Evolutionary conservation across 106 monocot species (phyloP).

Genomic region (Platanthera guangdongensis): DNA sequence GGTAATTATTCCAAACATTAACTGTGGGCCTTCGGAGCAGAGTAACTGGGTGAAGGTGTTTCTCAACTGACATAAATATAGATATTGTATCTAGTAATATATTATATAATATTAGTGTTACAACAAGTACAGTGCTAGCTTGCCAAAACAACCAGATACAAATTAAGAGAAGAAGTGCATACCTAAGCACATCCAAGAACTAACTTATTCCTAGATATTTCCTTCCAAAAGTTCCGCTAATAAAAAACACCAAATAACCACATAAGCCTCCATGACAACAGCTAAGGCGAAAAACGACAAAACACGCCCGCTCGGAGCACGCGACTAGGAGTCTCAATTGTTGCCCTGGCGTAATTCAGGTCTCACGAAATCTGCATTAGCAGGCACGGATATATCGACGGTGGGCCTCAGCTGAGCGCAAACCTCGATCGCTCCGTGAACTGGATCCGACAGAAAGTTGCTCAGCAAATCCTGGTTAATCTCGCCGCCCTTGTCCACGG

Average conservation of each 20-base stretch:
- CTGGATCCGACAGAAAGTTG: constrained; percentile 79
- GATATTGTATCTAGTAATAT: too few relatives aligned
- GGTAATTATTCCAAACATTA: too few relatives aligned
- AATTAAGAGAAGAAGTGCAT: too few relatives aligned
- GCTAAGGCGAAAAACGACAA: not conserved
- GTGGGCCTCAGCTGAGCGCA: constrained; percentile 90
- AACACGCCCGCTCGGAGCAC: not conserved
- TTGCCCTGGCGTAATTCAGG: constrained; percentile 52
- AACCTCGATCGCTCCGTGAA: constrained; percentile 74
- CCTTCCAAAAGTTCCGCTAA: not conserved
- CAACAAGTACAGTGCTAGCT: too few relatives aligned
- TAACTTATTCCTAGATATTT: not conserved
- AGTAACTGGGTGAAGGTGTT: too few relatives aligned
- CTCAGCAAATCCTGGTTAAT: constrained; percentile 78
- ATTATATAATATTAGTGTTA: too few relatives aligned
- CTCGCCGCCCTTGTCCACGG: constrained; percentile 48
- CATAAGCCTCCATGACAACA: not conserved
- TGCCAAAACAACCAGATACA: too few relatives aligned
- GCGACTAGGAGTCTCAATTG: not conserved
- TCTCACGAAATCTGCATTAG: constrained; percentile 79
- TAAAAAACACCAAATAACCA: not conserved
- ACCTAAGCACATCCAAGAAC: too few relatives aligned
- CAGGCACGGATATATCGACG: constrained; percentile 69
- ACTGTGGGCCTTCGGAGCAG: too few relatives aligned
- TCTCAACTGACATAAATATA: too few relatives aligned